Evolutionary conservation across 2,329 filamentous ascomycete species (phyloP).

Genomic region (Colletotrichum higginsianum): DNA sequence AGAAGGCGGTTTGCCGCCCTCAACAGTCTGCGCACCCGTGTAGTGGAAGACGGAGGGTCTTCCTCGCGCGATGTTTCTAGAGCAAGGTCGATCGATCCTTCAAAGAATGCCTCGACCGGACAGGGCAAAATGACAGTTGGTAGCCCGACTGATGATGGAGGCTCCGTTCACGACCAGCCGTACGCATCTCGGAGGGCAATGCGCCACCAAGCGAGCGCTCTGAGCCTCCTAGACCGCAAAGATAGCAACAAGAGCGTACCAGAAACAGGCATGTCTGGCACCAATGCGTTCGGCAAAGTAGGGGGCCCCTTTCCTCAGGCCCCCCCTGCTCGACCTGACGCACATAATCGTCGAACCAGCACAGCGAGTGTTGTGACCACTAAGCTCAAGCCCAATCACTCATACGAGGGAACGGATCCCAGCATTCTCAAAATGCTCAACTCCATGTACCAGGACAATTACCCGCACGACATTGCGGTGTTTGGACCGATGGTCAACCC

Average conservation of each 20-base stretch:
- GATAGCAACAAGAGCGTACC: slow-evolving; percentile 71
- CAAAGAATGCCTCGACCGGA: slow-evolving; percentile 53
- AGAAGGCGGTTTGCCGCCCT: slow-evolving; percentile 66
- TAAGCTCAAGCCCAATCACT: slow-evolving; percentile 70
- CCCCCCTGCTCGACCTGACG: slow-evolving; percentile 50
- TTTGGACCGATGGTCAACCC: slow-evolving; percentile 87
- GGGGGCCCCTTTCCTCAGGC: slow-evolving; percentile 68
- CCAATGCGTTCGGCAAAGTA: slow-evolving; percentile 73
- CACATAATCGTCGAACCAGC: slow-evolving; percentile 47
- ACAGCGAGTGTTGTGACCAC: slow-evolving; percentile 45
- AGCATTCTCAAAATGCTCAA: slow-evolving; percentile 81
- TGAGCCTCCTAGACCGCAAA: slow-evolving; percentile 71
- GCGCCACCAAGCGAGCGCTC: slow-evolving; percentile 71
- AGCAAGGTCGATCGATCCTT: slow-evolving; percentile 55
- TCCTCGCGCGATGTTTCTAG: slow-evolving; percentile 48
- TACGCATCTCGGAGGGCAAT: slow-evolving; percentile 63
- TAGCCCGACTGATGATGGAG: slow-evolving; percentile 52
- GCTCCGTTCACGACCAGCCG: slow-evolving; percentile 57
- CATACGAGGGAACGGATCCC: slow-evolving; percentile 85
- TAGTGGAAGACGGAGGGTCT: slow-evolving; percentile 45
- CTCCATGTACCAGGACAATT: slow-evolving; percentile 84
- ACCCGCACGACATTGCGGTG: slow-evolving; percentile 74
- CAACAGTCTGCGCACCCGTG: slow-evolving; percentile 54
- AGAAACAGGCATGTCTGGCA: slow-evolving; percentile 71
- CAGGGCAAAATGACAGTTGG: slow-evolving; percentile 46